Conservation (phyloP, 2,329 filamentous ascomycete species). For the Sordariomycetes sp. region DNA sequence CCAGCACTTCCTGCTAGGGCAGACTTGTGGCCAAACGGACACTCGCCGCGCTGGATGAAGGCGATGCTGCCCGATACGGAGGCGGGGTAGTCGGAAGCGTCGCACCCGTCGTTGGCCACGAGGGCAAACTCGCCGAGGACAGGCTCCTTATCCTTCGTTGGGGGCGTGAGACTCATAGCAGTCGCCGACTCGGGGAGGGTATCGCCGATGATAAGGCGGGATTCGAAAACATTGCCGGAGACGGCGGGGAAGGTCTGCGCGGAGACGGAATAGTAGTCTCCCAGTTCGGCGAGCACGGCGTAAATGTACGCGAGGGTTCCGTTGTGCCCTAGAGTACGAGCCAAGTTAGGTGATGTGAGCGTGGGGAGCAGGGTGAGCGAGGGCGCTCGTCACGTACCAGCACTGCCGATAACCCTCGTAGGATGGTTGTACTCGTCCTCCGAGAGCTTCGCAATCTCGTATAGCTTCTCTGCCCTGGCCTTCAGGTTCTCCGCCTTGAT, state of each 20-base stretch:
- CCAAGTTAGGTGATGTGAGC: neutral
- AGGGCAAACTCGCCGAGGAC: constrained; percentile 50
- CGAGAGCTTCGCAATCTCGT: constrained; percentile 47
- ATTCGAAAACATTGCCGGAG: constrained; percentile 48
- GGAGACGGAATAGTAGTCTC: constrained; percentile 51
- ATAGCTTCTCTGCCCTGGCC: constrained; percentile 49
- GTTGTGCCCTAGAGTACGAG: constrained; percentile 37
- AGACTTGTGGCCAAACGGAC: constrained; percentile 63
- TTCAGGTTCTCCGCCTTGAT: constrained; percentile 48
- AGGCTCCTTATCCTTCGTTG: constrained; percentile 47
- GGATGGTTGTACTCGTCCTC: constrained; percentile 55
- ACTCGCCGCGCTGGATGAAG: constrained; percentile 59
- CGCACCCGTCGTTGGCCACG: constrained; percentile 53
- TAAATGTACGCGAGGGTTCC: constrained; percentile 55
- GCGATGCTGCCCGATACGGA: constrained; percentile 53
- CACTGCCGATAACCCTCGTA: constrained; percentile 59
- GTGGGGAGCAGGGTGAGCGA: neutral
- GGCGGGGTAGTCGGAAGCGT: constrained; percentile 50
- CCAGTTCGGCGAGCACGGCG: constrained; percentile 39
- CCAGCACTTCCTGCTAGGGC: constrained; percentile 56
- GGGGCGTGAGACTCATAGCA: constrained; percentile 57
- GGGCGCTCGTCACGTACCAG: constrained; percentile 30
- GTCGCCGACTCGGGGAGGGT: constrained; percentile 38
- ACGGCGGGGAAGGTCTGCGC: constrained; percentile 55
- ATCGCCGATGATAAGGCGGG: constrained; percentile 42